These are phyloP conservation scores for Tylopilus sp. DNA, from an alignment of 1,284 basidiomycete genomes.

Conservation along the genomic window DNA sequence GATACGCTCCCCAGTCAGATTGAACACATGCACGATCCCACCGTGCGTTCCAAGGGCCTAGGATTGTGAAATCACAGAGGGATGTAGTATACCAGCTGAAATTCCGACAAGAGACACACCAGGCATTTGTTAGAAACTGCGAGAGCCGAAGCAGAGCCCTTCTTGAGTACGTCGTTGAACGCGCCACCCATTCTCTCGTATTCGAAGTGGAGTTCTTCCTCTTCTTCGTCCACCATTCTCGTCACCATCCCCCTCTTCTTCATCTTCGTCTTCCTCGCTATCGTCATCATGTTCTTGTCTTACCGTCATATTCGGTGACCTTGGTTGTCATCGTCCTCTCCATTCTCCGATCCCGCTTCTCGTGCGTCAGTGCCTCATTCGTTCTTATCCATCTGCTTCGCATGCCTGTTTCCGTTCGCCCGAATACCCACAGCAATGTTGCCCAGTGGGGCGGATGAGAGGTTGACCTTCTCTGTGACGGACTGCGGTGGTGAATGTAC, in stretches of 20 bases:
- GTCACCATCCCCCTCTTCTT: conserved; percentile 35
- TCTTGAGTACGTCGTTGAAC: conserved; percentile 76
- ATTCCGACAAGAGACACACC: conserved; percentile 41
- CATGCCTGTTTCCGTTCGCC: conserved; percentile 21
- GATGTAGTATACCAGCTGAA: conserved; percentile 6
- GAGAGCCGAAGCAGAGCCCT: conserved; percentile 82
- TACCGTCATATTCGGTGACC: not conserved
- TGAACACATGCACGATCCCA: conserved; percentile 86
- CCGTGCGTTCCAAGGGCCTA: conserved; percentile 88
- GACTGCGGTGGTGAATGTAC: not conserved
- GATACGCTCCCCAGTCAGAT: conserved; percentile 74
- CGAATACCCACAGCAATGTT: not conserved
- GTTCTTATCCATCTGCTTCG: not conserved
- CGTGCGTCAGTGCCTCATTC: conserved; percentile 7
- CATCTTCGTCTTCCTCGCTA: conserved; percentile 28
- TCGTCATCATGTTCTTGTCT: conserved; percentile 13
- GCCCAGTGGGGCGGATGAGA: not conserved
- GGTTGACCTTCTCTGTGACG: conserved; percentile 4
- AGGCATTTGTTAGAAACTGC: conserved; percentile 72
- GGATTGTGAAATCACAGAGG: conserved; percentile 5
- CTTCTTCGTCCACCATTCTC: conserved; percentile 53
- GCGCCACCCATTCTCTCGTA: conserved; percentile 79
- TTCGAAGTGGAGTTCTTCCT: conserved; percentile 85
- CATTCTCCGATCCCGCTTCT: conserved; percentile 8
- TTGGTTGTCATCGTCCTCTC: conserved; percentile 3